These are phyloP conservation scores for Scheffersomyces ergatensis DNA, from an alignment of 805 yeast genomes.

Conservation along the genomic window DNA sequence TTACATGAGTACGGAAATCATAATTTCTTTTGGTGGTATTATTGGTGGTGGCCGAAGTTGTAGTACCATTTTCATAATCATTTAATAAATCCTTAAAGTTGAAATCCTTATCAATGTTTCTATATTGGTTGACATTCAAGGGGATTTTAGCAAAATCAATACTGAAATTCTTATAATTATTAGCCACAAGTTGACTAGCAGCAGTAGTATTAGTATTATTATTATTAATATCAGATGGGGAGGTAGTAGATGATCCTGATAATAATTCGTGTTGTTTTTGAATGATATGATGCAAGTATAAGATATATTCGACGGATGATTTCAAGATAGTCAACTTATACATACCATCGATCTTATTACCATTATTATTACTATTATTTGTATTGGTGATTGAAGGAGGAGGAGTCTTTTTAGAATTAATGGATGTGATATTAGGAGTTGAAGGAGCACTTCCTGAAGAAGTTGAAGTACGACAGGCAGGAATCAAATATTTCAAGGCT, in stretches of 20 bases:
- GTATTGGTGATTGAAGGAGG: background rate
- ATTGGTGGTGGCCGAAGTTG: background rate
- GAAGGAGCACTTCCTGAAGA: conserved; percentile 9
- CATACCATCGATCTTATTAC: conserved; percentile 57
- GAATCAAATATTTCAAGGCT: conserved; percentile 71
- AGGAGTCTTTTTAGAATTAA: conserved; percentile 1
- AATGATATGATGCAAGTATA: conserved; percentile 62
- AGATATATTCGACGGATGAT: conserved; percentile 78
- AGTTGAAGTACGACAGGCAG: conserved; percentile 63
- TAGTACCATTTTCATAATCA: conserved; percentile 2
- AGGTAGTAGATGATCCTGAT: conserved; percentile 9
- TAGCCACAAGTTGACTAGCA: conserved; percentile 9
- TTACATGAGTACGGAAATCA: background rate
- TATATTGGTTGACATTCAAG: conserved; percentile 55
- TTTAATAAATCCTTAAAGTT: conserved; percentile 39
- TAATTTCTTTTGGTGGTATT: background rate
- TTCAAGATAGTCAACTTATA: conserved; percentile 79
- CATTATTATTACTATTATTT: conserved; percentile 18
- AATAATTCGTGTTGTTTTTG: conserved; percentile 49
- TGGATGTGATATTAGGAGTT: conserved; percentile 4
- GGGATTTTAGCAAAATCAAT: conserved; percentile 53
- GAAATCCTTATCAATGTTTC: conserved; percentile 58
- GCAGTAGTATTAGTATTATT: no score
- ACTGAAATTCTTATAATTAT: conserved; percentile 35
- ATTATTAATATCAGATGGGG: background rate